Percentiles rank a stretch among this genome's conserved stretches.
phyloP scores from a whole-genome alignment of 352 stramenopile species.

The Globisporangium sylvaticum region DNA sequence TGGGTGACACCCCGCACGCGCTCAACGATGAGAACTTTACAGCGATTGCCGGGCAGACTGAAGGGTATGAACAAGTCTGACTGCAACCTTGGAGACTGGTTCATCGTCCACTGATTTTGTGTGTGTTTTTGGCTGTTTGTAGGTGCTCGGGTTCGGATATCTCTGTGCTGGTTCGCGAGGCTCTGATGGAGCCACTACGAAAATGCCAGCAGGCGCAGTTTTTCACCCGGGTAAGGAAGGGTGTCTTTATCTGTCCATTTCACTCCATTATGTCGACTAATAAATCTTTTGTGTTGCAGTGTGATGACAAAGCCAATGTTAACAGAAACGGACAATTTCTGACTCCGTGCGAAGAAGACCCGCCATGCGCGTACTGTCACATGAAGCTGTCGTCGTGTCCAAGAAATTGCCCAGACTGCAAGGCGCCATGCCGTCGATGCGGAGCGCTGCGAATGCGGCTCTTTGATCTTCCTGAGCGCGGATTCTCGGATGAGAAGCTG shows the following conservation, averaged over 20 bases:
- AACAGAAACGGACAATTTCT: constrained; percentile 60
- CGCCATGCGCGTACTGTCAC: constrained; percentile 83
- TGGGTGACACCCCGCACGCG: constrained; percentile 95
- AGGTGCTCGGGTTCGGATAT: constrained; percentile 96
- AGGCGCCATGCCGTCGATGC: constrained; percentile 62
- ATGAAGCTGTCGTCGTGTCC: constrained; percentile 85
- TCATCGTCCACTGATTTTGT: not conserved
- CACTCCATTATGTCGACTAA: not conserved
- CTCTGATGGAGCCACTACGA: constrained; percentile 95
- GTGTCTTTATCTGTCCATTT: not conserved
- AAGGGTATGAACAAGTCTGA: constrained; percentile 68
- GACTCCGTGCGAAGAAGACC: constrained; percentile 82
- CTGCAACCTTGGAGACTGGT: not conserved
- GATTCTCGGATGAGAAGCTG: constrained; percentile 82
- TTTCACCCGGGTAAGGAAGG: constrained; percentile 73
- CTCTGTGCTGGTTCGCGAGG: constrained; percentile 94
- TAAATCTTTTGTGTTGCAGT: constrained; percentile 31
- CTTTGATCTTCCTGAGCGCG: constrained; percentile 78
- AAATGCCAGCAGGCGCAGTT: constrained; percentile 97
- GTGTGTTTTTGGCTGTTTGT: not conserved
- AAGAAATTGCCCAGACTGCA: constrained; percentile 63
- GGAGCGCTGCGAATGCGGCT: constrained; percentile 80
- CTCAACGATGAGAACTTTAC: constrained; percentile 94
- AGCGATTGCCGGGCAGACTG: constrained; percentile 87
- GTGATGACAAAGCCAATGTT: constrained; percentile 67